Evolutionary conservation across 2,329 filamentous ascomycete species (phyloP).

Genomic region (Periglandula ipomoeae): DNA sequence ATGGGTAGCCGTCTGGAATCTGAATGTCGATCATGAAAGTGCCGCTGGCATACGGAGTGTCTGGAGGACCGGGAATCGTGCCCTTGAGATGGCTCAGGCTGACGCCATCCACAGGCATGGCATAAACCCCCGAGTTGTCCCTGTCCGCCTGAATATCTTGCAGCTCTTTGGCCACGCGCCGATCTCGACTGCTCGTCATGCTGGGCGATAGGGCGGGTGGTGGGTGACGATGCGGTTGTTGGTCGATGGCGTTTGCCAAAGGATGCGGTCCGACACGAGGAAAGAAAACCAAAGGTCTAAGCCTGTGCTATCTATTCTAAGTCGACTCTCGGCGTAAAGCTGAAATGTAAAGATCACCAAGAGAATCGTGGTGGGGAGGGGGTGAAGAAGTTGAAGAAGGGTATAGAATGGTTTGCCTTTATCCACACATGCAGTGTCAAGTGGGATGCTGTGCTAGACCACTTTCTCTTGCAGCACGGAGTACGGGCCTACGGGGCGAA

Average conservation of each 20-base stretch:
- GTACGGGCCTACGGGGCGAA: too few species aligned
- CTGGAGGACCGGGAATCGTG: constrained; percentile 75
- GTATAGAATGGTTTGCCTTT: background rate
- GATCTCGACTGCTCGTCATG: constrained; percentile 44
- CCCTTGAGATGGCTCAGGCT: constrained; percentile 78
- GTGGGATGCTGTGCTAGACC: too few species aligned
- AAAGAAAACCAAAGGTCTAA: too few species aligned
- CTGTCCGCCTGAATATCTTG: constrained; percentile 64
- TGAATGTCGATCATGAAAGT: constrained; percentile 74
- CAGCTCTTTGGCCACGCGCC: constrained; percentile 67
- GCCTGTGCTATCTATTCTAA: background rate
- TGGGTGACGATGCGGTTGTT: background rate
- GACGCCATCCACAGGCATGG: constrained; percentile 52
- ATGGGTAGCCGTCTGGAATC: constrained; percentile 85
- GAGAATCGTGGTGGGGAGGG: background rate
- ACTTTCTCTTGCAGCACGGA: too few species aligned
- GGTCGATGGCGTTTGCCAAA: background rate
- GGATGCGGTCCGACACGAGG: background rate
- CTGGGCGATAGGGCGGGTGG: constrained; percentile 7
- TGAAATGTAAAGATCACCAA: background rate
- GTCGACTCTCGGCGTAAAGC: background rate
- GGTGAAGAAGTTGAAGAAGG: background rate
- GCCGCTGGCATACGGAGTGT: constrained; percentile 87
- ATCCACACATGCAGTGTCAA: background rate
- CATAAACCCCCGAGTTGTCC: constrained; percentile 65